Conservation (phyloP, 345 rosid species). For the Jatropha curcas region DNA sequence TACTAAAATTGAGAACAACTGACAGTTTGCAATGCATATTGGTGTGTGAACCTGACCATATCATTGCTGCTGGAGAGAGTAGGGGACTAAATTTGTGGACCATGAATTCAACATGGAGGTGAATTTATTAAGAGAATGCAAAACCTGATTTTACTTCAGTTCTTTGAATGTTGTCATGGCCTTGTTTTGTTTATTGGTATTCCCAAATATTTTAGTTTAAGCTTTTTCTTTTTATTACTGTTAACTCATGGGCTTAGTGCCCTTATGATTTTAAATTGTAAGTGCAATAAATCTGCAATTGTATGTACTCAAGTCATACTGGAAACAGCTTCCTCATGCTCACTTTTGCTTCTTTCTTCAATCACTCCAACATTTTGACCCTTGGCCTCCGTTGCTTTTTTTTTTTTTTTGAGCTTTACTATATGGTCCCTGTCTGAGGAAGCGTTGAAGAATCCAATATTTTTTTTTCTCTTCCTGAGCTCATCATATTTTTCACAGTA, state of each 20-base stretch:
- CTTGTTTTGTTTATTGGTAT: constrained; percentile 1
- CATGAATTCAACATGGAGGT: constrained; percentile 90
- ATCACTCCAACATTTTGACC: background rate
- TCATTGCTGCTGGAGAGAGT: constrained; percentile 66
- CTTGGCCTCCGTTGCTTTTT: background rate
- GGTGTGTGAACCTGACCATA: constrained; percentile 61
- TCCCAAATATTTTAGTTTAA: background rate
- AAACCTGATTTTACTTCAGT: constrained; percentile 9
- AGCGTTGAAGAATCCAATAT: background rate
- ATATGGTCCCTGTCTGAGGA: background rate
- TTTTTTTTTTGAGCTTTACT: background rate
- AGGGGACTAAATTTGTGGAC: constrained; percentile 74
- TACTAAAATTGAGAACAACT: constrained; percentile 52
- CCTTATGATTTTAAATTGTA: constrained; percentile 1
- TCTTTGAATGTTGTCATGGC: constrained; percentile 3
- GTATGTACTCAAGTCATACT: background rate
- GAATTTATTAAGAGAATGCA: constrained; percentile 10
- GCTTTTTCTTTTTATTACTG: constrained; percentile 9
- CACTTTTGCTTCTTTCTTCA: background rate
- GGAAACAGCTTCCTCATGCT: background rate
- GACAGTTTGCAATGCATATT: constrained; percentile 55
- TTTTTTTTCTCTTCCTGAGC: background rate
- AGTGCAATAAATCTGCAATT: background rate
- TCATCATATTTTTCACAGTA: background rate
- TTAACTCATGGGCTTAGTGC: background rate